phyloP scores from a whole-genome alignment of 2,329 filamentous ascomycete genomes.

The Colletotrichum sp. region DNA sequence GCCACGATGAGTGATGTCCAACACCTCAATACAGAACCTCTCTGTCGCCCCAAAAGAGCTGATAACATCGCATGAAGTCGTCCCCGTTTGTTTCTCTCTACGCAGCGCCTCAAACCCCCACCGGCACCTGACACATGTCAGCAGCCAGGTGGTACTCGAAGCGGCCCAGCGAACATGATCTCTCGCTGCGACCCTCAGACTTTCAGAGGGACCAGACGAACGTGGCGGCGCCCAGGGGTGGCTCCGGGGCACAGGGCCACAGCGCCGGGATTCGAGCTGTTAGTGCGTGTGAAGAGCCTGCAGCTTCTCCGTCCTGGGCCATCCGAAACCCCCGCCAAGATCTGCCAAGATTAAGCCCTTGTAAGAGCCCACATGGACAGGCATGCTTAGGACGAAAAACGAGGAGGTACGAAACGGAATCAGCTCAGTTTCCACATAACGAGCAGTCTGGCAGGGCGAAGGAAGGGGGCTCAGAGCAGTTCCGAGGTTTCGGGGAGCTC shows the following conservation, averaged over 20 bases:
- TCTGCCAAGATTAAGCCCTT: slow-evolving; percentile 20
- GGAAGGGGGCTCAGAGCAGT: neutral
- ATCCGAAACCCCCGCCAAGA: slow-evolving; percentile 17
- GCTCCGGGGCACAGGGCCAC: neutral
- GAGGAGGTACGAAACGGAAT: neutral
- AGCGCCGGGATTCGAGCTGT: neutral
- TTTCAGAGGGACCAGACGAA: neutral
- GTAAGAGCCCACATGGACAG: neutral
- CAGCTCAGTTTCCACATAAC: neutral
- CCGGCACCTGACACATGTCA: slow-evolving; percentile 16
- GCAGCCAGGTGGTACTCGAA: neutral
- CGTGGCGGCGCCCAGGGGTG: neutral
- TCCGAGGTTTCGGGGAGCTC: slow-evolving; percentile 9
- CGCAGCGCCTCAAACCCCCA: neutral
- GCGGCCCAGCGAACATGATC: neutral
- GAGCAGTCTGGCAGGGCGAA: neutral
- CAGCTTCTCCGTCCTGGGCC: neutral
- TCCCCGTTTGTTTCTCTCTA: slow-evolving; percentile 3
- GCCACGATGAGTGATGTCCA: neutral
- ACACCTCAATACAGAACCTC: neutral
- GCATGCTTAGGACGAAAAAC: neutral
- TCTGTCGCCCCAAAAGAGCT: neutral
- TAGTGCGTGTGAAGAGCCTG: slow-evolving; percentile 5
- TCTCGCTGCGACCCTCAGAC: neutral
- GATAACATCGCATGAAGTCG: neutral